These are phyloP conservation scores for Boletus semigastroideus DNA, from an alignment of 1,284 basidiomycete genomes.

Conservation along the genomic window DNA sequence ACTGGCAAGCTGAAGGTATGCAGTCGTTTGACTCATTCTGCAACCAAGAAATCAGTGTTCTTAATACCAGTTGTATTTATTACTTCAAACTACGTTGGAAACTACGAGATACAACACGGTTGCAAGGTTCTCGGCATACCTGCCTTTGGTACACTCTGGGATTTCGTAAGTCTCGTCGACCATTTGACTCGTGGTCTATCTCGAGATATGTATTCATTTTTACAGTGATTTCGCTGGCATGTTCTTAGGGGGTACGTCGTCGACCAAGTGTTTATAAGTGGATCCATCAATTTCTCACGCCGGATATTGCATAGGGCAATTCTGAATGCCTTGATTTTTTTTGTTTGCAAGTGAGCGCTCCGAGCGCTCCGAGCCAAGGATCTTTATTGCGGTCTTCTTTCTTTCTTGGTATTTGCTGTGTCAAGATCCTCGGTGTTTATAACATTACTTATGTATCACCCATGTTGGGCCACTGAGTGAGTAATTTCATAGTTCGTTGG, in stretches of 20 bases:
- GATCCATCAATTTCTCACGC: constrained; percentile 5
- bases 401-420: constrained; percentile 1
- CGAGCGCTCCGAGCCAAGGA: constrained; percentile 2
- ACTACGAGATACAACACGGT: constrained; percentile 74
- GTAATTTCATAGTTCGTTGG: constrained; percentile 7
- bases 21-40: not conserved
- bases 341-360: constrained; percentile 4
- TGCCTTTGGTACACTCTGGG: constrained; percentile 71
- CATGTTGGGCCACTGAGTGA: not conserved
- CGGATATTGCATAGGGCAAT: constrained; percentile 6
- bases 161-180: constrained; percentile 52
- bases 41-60: constrained; percentile 5
- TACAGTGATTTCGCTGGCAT: constrained; percentile 21
- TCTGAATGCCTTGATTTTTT: not conserved
- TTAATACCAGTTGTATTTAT: constrained; percentile 63
- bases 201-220: constrained; percentile 6
- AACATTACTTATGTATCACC: not conserved
- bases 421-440: not conserved
- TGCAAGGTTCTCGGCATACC: constrained; percentile 73
- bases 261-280: not conserved
- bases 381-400: not conserved
- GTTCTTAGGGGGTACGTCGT: not conserved
- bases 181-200: not conserved
- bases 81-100: constrained; percentile 73
- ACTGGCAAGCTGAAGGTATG: constrained; percentile 70